Percentiles rank a stretch among this genome's conserved stretches.
phyloP scores from a whole-genome alignment of 2,329 filamentous ascomycete species.

The Plenodomus biglobosus region DNA sequence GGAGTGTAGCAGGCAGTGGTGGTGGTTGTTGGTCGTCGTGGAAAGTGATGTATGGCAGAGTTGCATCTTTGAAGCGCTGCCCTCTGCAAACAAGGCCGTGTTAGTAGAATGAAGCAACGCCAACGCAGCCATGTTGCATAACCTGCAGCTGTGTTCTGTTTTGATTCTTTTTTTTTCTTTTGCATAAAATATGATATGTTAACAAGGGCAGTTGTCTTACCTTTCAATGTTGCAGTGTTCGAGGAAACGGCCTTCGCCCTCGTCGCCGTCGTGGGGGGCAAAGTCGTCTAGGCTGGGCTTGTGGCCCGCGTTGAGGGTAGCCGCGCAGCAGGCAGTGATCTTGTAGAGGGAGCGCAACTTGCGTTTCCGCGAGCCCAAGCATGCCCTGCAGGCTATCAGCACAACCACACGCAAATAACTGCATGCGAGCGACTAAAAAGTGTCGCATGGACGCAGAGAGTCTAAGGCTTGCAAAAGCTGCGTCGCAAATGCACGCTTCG shows the following conservation, averaged over 20 bases:
- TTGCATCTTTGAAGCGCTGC: conserved; percentile 59
- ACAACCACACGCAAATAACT: conserved; percentile 42
- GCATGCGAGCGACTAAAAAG: conserved; percentile 44
- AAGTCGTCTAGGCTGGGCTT: conserved; percentile 58
- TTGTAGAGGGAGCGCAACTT: conserved; percentile 86
- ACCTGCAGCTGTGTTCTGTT: background rate
- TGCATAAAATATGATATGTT: background rate
- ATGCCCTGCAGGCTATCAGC: conserved; percentile 44
- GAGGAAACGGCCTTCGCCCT: conserved; percentile 57
- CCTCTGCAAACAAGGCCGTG: conserved; percentile 48
- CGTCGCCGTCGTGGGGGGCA: conserved; percentile 56
- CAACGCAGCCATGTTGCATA: background rate
- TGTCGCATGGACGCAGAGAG: conserved; percentile 41
- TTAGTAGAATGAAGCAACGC: conserved; percentile 35
- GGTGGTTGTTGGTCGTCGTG: conserved; percentile 29
- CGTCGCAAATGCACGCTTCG: conserved; percentile 27
- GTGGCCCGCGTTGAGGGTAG: conserved; percentile 58
- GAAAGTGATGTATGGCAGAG: conserved; percentile 48
- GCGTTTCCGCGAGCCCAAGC: conserved; percentile 80
- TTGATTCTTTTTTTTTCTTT: too few species aligned
- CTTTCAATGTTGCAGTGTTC: conserved; percentile 60
- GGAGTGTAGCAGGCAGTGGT: conserved; percentile 26
- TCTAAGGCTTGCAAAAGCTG: conserved; percentile 8
- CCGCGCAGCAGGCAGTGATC: conserved; percentile 58
- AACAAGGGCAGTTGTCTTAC: conserved; percentile 47